Percentiles rank a stretch among this genome's conserved stretches.
These are phyloP conservation scores for Staphylotrichum longicolle DNA, from an alignment of 495 filamentous ascomycete species.

Conservation along the genomic window DNA sequence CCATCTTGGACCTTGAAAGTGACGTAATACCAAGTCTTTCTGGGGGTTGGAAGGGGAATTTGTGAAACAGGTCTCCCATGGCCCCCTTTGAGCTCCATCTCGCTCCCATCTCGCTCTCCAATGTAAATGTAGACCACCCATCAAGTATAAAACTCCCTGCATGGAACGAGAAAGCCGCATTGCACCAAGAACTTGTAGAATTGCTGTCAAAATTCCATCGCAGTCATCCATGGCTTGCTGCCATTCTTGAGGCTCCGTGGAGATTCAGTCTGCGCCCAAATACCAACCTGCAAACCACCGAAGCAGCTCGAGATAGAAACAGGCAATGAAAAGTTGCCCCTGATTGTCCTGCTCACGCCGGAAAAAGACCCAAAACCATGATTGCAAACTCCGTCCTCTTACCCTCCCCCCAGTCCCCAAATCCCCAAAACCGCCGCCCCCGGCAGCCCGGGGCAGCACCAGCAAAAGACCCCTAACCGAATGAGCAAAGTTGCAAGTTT, in stretches of 20 bases:
- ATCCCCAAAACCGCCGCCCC: slow-evolving; percentile 1
- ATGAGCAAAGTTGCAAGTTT: slow-evolving; percentile 28
- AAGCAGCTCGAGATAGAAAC: slow-evolving; percentile 5
- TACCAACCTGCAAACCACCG: slow-evolving; percentile 16
- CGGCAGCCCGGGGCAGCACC: slow-evolving; percentile 13
- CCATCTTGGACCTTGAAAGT: too few relatives aligned
- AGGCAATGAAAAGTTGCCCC: slow-evolving; percentile 16
- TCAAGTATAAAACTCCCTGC: not conserved
- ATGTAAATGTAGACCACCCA: slow-evolving; percentile 5
- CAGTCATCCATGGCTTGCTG: slow-evolving; percentile 13
- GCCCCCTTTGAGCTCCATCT: not conserved
- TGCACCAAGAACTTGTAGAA: not conserved
- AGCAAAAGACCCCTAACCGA: slow-evolving; percentile 24
- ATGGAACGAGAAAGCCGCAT: not conserved
- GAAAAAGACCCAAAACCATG: slow-evolving; percentile 23
- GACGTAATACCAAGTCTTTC: too few relatives aligned
- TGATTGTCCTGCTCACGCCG: slow-evolving; percentile 22
- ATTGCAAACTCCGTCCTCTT: slow-evolving; percentile 22
- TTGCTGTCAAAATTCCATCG: slow-evolving; percentile 11
- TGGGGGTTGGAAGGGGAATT: too few relatives aligned
- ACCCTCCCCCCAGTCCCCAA: slow-evolving; percentile 1
- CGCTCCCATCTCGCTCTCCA: not conserved
- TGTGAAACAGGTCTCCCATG: too few relatives aligned
- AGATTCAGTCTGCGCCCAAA: slow-evolving; percentile 13
- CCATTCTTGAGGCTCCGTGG: slow-evolving; percentile 4